Base-by-base conservation (phyloP, 148 eudicot species). In the Cornus kousa region DNA sequence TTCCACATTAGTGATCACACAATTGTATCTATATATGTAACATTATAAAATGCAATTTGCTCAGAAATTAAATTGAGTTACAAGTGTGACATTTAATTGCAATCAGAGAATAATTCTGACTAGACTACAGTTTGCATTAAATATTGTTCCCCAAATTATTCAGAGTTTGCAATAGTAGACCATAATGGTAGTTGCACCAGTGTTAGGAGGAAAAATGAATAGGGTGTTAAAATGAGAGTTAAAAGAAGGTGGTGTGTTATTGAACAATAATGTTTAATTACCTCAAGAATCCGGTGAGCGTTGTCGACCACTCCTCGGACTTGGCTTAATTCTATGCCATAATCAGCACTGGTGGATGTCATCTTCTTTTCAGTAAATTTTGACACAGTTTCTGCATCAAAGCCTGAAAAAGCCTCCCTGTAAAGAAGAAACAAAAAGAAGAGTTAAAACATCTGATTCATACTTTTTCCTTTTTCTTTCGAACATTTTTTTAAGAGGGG, bases 241-340 rank as follows among this genome's bases (percentile, higher is more conserved):
- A n/a, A 62, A 62, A 62, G 19, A 4, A 20, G 23, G 5, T 62
- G 22, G 9, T 6, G 66, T 3, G 24, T 62, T 62, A 62, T 62
- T n/a, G 8, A 62, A 5, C 62, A n/a, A 62, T 3, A 62, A 53
- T 62, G 66, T 62, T 62, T 62, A 17, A 62, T 17, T 87, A 94
- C 98, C 96, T 90, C 85, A 4, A 92, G 86, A 55, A 90, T 89
- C 62, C 86, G 80, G 39, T 76, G 86, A 43, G 94, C 89, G 72
- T 94, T 94, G 89, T 94, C 98, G 14, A 94, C 94, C n/a, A 87
- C 86, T 16, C 92, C 98, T 68, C 98, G 87, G 37, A 94, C 87
- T 76, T 80, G 84, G 83, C 94, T 86, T 39, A 89, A 19, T 3
- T 90, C 94, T 33, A 94, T 85, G 74, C 82, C 81, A 78, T 86